Evolutionary conservation across 1,284 basidiomycete species (phyloP), one percentile per base, ranked within the genome.

Genomic region (Malassezia obtusa): DNA sequence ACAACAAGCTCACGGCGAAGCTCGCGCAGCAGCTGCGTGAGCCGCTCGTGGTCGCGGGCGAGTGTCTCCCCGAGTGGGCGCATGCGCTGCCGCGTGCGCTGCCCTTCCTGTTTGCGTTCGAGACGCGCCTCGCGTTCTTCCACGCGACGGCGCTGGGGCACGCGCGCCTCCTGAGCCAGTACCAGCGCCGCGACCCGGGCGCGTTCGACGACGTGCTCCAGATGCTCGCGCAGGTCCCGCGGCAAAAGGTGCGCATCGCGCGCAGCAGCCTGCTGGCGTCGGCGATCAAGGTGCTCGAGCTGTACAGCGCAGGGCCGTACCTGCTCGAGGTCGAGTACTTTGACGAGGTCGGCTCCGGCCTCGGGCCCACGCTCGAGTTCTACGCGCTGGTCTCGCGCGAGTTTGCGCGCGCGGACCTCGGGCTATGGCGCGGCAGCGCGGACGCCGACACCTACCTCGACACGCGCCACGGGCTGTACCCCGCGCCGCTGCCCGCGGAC

Each of bases 271-370:
- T 98, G 33, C 80, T 99, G 22, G 90, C 96, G 71, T 94, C 89
- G n/a, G 90, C 89, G 1, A 84, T 92, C 70, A 95, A 95, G 76
- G 92, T 96, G 2, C 90, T 98, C 64, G 92, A 98, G 76, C 79
- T 98, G 22, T 98, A 96, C 68, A 92, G 90, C 7, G 76, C 76
- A 0, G 89, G 86, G 11, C 87, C 86, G 6, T 89, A 89, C 0
- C 84, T 96, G 39, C 80, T 98, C 19, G 92, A 98, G 74, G 89
- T 98, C 48, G 91, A 99, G 75, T 98, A 96, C 78, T 96, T 96
- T 73, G 90, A 95, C 71, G 94, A 99, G 78, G 92, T 95, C 45
- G 94, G 94, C 21, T 98, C 94, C 2, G 94, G 94, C 26, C 78
- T 98, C 11, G 94, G 94, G 3, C 94, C 91, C 6, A 98, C 94